Evolutionary conservation across 495 filamentous ascomycete species (phyloP).

Genomic region (Clavariopsis aquatica): DNA sequence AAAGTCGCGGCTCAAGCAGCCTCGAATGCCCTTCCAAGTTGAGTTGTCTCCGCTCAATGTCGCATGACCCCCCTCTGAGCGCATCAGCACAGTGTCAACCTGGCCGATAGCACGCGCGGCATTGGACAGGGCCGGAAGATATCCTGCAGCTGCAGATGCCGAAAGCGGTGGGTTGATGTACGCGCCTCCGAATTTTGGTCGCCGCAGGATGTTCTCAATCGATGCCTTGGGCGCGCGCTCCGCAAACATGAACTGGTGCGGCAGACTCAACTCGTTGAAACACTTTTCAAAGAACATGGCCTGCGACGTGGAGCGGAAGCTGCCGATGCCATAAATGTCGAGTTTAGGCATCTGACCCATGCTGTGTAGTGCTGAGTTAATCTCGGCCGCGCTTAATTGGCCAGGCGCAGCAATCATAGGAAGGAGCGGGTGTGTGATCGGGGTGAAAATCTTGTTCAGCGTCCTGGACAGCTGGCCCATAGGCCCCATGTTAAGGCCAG

Average conservation of each 20-base stretch:
- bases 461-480: slow-evolving; percentile 77
- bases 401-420: slow-evolving; percentile 84
- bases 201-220: slow-evolving; percentile 65
- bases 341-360: slow-evolving; percentile 79
- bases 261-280: slow-evolving; percentile 82
- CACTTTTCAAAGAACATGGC: slow-evolving; percentile 86
- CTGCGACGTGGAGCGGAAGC: slow-evolving; percentile 67
- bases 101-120: slow-evolving; percentile 74
- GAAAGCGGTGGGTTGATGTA: slow-evolving; percentile 71
- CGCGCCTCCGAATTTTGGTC: slow-evolving; percentile 74
- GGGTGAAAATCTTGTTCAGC: slow-evolving; percentile 79
- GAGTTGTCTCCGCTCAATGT: slow-evolving; percentile 74
- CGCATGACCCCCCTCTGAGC: slow-evolving; percentile 39
- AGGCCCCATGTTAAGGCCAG: slow-evolving; percentile 83
- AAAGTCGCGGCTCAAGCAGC: slow-evolving; percentile 75
- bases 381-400: slow-evolving; percentile 79
- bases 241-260: slow-evolving; percentile 74
- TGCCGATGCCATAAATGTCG: slow-evolving; percentile 76
- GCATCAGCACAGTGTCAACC: slow-evolving; percentile 75
- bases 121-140: slow-evolving; percentile 67
- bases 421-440: slow-evolving; percentile 79
- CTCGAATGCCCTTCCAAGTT: slow-evolving; percentile 79
- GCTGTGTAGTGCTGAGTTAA: slow-evolving; percentile 73
- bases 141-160: slow-evolving; percentile 51
- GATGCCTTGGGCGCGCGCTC: slow-evolving; percentile 66